Evolutionary conservation across 2,329 filamentous ascomycete species (phyloP).

Genomic region (Westerdykella ornata): DNA sequence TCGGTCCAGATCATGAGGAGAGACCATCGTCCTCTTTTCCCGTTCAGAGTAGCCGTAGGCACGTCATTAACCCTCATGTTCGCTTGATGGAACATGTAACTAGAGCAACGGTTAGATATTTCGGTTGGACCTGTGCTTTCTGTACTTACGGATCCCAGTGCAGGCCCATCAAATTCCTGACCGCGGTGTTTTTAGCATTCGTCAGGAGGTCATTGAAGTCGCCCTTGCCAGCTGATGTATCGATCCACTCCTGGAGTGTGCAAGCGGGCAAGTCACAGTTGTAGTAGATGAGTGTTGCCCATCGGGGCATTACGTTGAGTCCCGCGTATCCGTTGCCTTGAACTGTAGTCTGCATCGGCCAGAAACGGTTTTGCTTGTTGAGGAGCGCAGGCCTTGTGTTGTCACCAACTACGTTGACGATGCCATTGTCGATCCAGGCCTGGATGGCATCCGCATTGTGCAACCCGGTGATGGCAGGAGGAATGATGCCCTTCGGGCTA

Average conservation of each 20-base stretch:
- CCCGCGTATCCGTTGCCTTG: conserved; percentile 50
- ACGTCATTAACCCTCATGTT: conserved; percentile 50
- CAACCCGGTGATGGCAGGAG: conserved; percentile 57
- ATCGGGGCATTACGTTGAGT: conserved; percentile 53
- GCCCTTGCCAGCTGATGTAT: conserved; percentile 51
- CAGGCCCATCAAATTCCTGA: conserved; percentile 52
- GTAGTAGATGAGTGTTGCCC: conserved; percentile 58
- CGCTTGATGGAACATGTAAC: conserved; percentile 60
- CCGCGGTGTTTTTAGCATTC: conserved; percentile 48
- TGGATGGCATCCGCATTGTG: conserved; percentile 58
- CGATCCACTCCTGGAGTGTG: conserved; percentile 55
- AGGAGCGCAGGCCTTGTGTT: conserved; percentile 53
- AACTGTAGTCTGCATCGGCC: conserved; percentile 50
- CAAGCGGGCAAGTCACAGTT: conserved; percentile 55
- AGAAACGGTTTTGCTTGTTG: conserved; percentile 49
- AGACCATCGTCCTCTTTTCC: conserved; percentile 43
- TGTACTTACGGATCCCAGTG: conserved; percentile 43
- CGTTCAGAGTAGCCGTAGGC: conserved; percentile 44
- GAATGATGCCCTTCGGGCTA: conserved; percentile 52
- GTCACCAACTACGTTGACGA: conserved; percentile 56
- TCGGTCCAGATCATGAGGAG: conserved; percentile 55
- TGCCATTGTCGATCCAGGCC: conserved; percentile 55
- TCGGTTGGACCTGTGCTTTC: not conserved
- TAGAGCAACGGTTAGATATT: conserved; percentile 3
- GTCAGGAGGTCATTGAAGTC: conserved; percentile 48